Base-by-base conservation (phyloP, 129 eudicot species). In the Tagetes erecta region DNA sequence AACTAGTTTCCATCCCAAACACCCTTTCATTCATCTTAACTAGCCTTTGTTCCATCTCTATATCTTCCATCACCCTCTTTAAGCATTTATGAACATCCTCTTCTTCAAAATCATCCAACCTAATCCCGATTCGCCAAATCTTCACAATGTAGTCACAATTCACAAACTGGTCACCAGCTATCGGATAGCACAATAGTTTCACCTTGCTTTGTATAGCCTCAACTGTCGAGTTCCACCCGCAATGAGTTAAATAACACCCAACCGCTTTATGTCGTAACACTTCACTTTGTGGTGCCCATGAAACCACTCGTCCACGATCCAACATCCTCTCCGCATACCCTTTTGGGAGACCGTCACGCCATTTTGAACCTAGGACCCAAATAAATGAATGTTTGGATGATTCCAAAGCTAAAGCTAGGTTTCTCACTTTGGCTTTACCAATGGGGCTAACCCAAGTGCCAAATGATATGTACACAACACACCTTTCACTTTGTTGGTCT, bases 401-500 rank as follows among this genome's bases (percentile, higher is more conserved):
- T 49, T 87, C 91, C 14, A 93, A 83, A 5, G 96, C 78, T 70
- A 76, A 46, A 8, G 98, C 95, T 52, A 93, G 80, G 39, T 70
- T 81, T 64, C 63, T 84, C 27, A 93, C 81, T 68, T 90, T 87
- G 0, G 49, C 73, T 49, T 86, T 85, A 8, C 81, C 88, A 34
- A 86, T 87, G 0, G 98, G 98, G 72, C 89, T 81, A 58, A 90
- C 96, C 98, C 96, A 93, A 60, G 95, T 93, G 8, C 98, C 96
- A 62, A 93, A 93, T 2, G 91, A 84, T 14, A 91, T 73, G 78
- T 91, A 91, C 39, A 91, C 55, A 2, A 91, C 91, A 0, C 88
- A 91, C 27, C 75, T 77, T 8, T 59, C 72, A 0, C 33, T 45
- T 67, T 91, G 97, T 14, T 68, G 64, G 31, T 82, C 88, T 38